These are phyloP conservation scores for Kokia cookei DNA, from an alignment of 441 rosid genomes.

Conservation along the genomic window DNA sequence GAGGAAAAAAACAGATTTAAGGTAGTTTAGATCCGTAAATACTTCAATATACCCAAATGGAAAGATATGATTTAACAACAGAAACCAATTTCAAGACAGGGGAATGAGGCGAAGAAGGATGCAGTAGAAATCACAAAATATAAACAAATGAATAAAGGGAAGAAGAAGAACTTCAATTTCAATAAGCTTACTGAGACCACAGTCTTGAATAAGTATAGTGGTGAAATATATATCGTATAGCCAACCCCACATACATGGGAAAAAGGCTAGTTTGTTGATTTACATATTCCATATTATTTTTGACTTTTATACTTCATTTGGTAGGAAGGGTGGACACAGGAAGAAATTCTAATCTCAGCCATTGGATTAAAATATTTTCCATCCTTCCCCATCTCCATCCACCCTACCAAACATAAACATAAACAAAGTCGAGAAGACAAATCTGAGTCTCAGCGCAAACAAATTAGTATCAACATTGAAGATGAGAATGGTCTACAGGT, in stretches of 20 bases:
- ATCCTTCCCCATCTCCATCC: not conserved
- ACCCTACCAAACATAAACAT: not conserved
- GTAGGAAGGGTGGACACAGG: not conserved
- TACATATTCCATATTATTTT: not conserved
- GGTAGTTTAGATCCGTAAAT: not conserved
- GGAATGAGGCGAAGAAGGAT: not conserved
- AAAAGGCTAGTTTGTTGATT: not conserved
- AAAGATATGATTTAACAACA: not conserved
- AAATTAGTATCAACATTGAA: not conserved
- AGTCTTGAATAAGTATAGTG: not conserved
- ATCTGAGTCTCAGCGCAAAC: not conserved
- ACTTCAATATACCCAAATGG: not conserved
- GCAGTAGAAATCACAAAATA: not conserved
- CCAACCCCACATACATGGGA: not conserved
- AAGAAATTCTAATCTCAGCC: not conserved
- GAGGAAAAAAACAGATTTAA: not conserved
- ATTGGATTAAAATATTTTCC: not conserved
- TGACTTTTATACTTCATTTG: not conserved
- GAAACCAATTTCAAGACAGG: not conserved
- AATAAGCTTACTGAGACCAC: not conserved
- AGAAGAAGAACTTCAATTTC: not conserved
- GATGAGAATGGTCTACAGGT: not conserved
- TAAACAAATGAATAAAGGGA: not conserved
- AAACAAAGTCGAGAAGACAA: too few species aligned
- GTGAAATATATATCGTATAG: not conserved